These are phyloP conservation scores for Castanea sativa DNA, from an alignment of 306 rosid species.

Conservation along the genomic window DNA sequence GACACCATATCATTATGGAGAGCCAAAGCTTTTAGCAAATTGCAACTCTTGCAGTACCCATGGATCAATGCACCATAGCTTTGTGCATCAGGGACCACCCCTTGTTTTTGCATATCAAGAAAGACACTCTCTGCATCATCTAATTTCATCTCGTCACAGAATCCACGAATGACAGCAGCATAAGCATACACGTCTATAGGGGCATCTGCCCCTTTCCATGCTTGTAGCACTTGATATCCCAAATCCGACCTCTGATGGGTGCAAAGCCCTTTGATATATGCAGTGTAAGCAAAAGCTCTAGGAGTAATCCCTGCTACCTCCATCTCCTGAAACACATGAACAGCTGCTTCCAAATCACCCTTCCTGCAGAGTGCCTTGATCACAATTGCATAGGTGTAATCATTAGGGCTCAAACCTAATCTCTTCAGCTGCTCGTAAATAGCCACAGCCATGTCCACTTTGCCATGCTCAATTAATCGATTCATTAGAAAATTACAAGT, in stretches of 20 bases:
- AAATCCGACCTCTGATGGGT: conserved; percentile 37
- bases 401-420: conserved; percentile 64
- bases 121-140: conserved; percentile 54
- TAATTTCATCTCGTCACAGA: conserved; percentile 64
- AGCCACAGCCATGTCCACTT: conserved; percentile 45
- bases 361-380: conserved; percentile 66
- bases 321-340: conserved; percentile 60
- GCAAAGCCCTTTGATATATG: conserved; percentile 75
- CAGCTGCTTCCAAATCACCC: conserved; percentile 51
- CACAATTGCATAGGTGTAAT: conserved; percentile 63
- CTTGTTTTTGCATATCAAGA: conserved; percentile 60
- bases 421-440: conserved; percentile 59
- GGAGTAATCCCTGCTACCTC: conserved; percentile 49
- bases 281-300: conserved; percentile 44
- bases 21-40: conserved; percentile 47
- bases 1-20: conserved; percentile 55
- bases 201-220: conserved; percentile 37
- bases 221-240: conserved; percentile 58
- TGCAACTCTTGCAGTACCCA: conserved; percentile 67
- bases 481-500: conserved; percentile 71
- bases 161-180: conserved; percentile 58
- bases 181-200: conserved; percentile 55
- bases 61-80: conserved; percentile 54
- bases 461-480: conserved; percentile 46
- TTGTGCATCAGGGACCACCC: conserved; percentile 53